These are phyloP conservation scores for Venturiaceae sp. DNA, from an alignment of 2,329 filamentous ascomycete species.

Conservation along the genomic window DNA sequence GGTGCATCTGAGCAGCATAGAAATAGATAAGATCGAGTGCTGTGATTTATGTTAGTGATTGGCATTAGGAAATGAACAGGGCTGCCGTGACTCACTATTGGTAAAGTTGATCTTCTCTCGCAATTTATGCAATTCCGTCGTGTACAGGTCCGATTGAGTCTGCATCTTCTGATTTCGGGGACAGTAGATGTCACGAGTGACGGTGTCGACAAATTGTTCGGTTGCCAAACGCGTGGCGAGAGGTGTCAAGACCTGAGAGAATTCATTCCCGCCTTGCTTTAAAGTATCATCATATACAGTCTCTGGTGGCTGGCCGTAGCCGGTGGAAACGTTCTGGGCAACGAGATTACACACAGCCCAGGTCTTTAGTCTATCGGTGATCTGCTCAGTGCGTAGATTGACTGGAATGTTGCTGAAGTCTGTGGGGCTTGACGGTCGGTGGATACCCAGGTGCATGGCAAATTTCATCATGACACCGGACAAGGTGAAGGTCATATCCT, in stretches of 20 bases:
- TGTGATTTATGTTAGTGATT: too few relatives aligned
- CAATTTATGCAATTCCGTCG: background rate
- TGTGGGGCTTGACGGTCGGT: conserved; percentile 71
- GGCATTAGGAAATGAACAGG: background rate
- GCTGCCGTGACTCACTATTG: conserved; percentile 1
- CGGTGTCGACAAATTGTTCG: conserved; percentile 66
- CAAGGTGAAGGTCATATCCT: conserved; percentile 72
- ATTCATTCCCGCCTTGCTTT: conserved; percentile 49
- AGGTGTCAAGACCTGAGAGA: conserved; percentile 46
- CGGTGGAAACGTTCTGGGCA: conserved; percentile 70
- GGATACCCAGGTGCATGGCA: conserved; percentile 72
- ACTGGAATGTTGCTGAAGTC: conserved; percentile 71
- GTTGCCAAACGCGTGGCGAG: conserved; percentile 61
- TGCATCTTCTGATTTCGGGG: conserved; percentile 51
- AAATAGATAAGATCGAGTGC: conserved; percentile 48
- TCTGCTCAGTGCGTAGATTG: conserved; percentile 67
- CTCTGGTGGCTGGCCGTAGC: conserved; percentile 72
- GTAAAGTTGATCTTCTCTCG: background rate
- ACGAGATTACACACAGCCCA: conserved; percentile 85
- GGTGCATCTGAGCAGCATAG: conserved; percentile 62
- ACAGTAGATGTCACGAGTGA: conserved; percentile 71
- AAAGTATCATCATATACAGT: conserved; percentile 69
- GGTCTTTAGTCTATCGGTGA: conserved; percentile 67
- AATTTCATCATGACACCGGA: conserved; percentile 82
- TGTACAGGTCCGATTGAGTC: background rate